Conservation (phyloP, 2,329 filamentous ascomycete genomes). For the Ophiognomonia clavigignenti-juglandacearum region DNA sequence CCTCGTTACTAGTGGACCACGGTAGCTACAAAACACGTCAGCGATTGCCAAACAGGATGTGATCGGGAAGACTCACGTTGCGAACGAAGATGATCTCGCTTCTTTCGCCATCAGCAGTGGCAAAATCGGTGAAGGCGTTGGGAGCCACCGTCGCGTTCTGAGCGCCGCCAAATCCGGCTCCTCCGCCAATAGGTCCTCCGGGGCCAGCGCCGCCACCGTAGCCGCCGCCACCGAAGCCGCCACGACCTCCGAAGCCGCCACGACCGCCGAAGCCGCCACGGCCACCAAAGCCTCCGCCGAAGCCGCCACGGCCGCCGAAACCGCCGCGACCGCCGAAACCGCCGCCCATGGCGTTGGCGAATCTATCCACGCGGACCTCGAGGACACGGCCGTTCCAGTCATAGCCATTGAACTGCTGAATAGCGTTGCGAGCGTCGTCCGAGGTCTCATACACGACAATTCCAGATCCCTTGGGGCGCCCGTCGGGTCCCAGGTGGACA, state of each 20-base stretch:
- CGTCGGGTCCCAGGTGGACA: constrained; percentile 86
- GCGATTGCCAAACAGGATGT: background rate
- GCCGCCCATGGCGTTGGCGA: constrained; percentile 57
- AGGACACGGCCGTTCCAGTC: constrained; percentile 94
- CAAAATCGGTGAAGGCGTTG: constrained; percentile 92
- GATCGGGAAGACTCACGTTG: constrained; percentile 64
- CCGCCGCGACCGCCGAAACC: constrained; percentile 56
- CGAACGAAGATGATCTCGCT: constrained; percentile 88
- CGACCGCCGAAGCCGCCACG: constrained; percentile 42
- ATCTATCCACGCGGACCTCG: constrained; percentile 95
- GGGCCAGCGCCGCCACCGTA: constrained; percentile 39
- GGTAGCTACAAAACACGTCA: constrained; percentile 61
- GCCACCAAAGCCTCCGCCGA: constrained; percentile 50
- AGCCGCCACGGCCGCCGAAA: constrained; percentile 51
- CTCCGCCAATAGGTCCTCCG: constrained; percentile 32
- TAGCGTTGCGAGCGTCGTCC: constrained; percentile 92
- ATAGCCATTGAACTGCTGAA: constrained; percentile 96
- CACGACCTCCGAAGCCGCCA: constrained; percentile 36
- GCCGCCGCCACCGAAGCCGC: constrained; percentile 40
- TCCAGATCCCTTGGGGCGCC: constrained; percentile 91
- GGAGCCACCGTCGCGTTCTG: constrained; percentile 50
- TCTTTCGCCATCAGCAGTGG: constrained; percentile 79
- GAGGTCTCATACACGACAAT: constrained; percentile 93
- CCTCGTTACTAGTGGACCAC: constrained; percentile 98
- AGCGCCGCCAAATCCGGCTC: constrained; percentile 44